Evolutionary conservation across 306 rosid species (phyloP), one percentile per base, ranked within the genome.

Genomic region (Psophocarpus tetragonolobus): DNA sequence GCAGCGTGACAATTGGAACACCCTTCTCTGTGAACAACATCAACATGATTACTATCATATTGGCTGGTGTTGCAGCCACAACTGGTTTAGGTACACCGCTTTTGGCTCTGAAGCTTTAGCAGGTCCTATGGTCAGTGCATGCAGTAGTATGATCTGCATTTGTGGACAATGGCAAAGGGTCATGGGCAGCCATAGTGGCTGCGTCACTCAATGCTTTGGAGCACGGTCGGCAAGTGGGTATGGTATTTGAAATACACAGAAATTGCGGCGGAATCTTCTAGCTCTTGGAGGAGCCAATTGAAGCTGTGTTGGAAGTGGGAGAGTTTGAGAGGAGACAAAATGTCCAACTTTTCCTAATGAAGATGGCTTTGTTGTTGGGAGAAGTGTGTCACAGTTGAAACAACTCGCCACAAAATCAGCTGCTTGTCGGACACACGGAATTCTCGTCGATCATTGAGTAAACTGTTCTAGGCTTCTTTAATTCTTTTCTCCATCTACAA

Each of bases 161-260:
- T 54, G 78, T 57, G 41, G 84, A 87, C 1, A 27, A 82, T 1
- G 81, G 83, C n/a, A n/a, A n/a, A 4, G 32, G 44, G 2, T 73
- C 88, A 0, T 30, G 42, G 70, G 71, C 51, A 0, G 76, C 79
- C 8, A 38, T 77, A 5, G 78, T 71, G 8, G 93, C 90, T 1
- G 44, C 79, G 0, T 85, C 70, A 6, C 62, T 88, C 6, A 88
- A 84, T 73, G 75, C 83, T 2, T 76, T 92, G 13, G 87, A 84
- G 57, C 97, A 92, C 32, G 93, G 95, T 5, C 88, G 84, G 0
- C 95, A 92, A 83, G 81, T 92, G 1, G 96, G 96, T 18, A 87
- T 87, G 93, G 92, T 90, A 44, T 80, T 85, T 30, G 96, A 90
- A 79, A 86, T 92, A 96, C 90, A 92, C 35, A 87, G 93, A 51